Conservation (phyloP, 164 flowering plant species). For the Amborella trichopoda region DNA sequence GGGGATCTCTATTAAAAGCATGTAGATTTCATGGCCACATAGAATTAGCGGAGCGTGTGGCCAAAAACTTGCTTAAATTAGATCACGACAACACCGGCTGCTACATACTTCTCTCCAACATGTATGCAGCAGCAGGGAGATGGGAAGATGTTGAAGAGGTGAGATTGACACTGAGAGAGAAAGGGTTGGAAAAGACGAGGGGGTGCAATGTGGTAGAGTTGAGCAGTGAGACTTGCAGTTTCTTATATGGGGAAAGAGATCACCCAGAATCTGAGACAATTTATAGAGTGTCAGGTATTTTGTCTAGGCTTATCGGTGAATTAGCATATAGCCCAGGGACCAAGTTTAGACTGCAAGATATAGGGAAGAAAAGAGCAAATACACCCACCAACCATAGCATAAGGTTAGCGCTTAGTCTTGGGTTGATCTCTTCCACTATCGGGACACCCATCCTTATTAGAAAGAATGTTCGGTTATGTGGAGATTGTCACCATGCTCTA, state of each 20-base stretch:
- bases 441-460: slow-evolving; percentile 36
- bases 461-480: slow-evolving; percentile 51
- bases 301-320: slow-evolving; percentile 26
- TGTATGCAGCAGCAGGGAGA: slow-evolving; percentile 54
- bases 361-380: slow-evolving; percentile 14
- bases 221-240: slow-evolving; percentile 20
- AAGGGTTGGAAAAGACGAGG: slow-evolving; percentile 29
- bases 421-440: slow-evolving; percentile 35
- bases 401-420: slow-evolving; percentile 46
- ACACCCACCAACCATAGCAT: slow-evolving; percentile 40
- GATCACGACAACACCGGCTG: slow-evolving; percentile 58
- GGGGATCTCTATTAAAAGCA: slow-evolving; percentile 61
- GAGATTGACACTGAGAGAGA: slow-evolving; percentile 25
- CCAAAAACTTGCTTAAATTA: slow-evolving; percentile 25
- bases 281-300: slow-evolving; percentile 27
- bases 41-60: slow-evolving; percentile 41
- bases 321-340: slow-evolving; percentile 5
- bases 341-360: slow-evolving; percentile 27
- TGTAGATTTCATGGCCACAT: slow-evolving; percentile 34
- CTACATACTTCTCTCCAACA: slow-evolving; percentile 47
- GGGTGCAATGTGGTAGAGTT: slow-evolving; percentile 30
- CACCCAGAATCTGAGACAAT: slow-evolving; percentile 20
- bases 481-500: slow-evolving; percentile 37
- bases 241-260: slow-evolving; percentile 33
- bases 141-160: slow-evolving; percentile 54